These are phyloP conservation scores for Melampsora occidentalis DNA, from an alignment of 1,284 basidiomycete species.

Conservation along the genomic window DNA sequence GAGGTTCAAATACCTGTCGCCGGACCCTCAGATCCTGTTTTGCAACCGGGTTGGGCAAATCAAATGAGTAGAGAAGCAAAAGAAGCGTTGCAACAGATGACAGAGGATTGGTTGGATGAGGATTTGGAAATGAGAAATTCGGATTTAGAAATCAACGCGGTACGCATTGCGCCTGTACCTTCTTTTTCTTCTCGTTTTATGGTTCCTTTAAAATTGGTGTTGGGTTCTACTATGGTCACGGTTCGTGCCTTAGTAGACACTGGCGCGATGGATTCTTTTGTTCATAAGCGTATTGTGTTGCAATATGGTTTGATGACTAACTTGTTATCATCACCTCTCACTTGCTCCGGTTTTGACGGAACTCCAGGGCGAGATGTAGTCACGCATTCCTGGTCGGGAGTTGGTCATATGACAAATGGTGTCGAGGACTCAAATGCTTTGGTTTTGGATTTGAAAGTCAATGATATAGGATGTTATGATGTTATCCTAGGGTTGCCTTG, in stretches of 20 bases:
- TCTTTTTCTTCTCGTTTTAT: not conserved
- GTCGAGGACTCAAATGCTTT: not conserved
- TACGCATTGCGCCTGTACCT: not conserved
- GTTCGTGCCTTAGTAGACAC: slow-evolving; percentile 7
- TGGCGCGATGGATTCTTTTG: slow-evolving; percentile 7
- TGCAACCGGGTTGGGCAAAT: too few relatives aligned
- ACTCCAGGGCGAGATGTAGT: slow-evolving; percentile 3
- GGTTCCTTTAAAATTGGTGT: not conserved
- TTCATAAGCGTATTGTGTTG: not conserved
- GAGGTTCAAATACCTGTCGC: too few relatives aligned
- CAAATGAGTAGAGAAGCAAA: too few relatives aligned
- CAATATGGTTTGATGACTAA: not conserved
- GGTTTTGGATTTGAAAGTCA: not conserved
- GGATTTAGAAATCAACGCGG: not conserved
- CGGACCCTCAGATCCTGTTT: too few relatives aligned
- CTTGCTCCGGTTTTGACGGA: slow-evolving; percentile 13
- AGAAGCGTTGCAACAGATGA: too few relatives aligned
- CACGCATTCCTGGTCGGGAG: not conserved
- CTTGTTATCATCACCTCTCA: not conserved
- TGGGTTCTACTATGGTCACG: not conserved
- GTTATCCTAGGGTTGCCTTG: slow-evolving; percentile 17
- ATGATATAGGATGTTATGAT: not conserved
- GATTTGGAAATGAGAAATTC: too few relatives aligned
- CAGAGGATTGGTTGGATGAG: too few relatives aligned
- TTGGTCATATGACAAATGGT: too few relatives aligned